Conservation (phyloP, 83 land plant genomes). For the Diphasiastrum complanatum region DNA sequence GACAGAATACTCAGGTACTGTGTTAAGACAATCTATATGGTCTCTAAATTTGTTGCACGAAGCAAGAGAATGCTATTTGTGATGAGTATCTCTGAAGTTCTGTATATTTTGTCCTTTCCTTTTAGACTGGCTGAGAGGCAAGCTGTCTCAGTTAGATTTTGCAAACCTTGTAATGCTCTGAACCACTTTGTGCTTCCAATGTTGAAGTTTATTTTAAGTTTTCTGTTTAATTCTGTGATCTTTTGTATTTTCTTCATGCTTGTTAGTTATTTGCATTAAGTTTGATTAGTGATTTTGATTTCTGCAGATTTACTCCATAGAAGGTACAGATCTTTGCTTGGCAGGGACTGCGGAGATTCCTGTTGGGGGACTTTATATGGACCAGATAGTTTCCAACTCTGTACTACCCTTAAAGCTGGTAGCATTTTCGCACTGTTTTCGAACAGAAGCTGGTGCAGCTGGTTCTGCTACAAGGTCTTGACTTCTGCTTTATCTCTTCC, state of each 20-base stretch:
- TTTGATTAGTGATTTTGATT: background rate
- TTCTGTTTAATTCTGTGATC: too few relatives aligned
- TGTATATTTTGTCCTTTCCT: too few relatives aligned
- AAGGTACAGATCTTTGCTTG: conserved; percentile 82
- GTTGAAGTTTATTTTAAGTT: too few relatives aligned
- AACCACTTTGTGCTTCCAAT: too few relatives aligned
- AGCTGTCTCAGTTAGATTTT: too few relatives aligned
- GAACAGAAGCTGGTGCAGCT: conserved; percentile 99
- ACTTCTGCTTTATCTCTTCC: too few relatives aligned
- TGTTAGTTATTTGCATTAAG: background rate
- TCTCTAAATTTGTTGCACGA: too few relatives aligned
- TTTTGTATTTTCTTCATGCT: background rate
- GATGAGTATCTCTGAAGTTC: too few relatives aligned
- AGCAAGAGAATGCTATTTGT: too few relatives aligned
- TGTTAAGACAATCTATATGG: too few relatives aligned
- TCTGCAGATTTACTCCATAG: conserved; percentile 79
- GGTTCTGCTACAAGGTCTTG: conserved; percentile 80
- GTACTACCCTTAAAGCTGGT: conserved; percentile 74
- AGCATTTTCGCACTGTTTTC: conserved; percentile 91
- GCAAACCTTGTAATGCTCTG: too few relatives aligned
- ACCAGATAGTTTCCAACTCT: conserved; percentile 61
- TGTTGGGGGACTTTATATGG: conserved; percentile 92
- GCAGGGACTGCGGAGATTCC: conserved; percentile 97
- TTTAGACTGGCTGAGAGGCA: too few relatives aligned
- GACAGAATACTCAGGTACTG: conserved; percentile 94